These are phyloP conservation scores for Botrytis paeoniae DNA, from an alignment of 2,329 filamentous ascomycete genomes.

Conservation along the genomic window DNA sequence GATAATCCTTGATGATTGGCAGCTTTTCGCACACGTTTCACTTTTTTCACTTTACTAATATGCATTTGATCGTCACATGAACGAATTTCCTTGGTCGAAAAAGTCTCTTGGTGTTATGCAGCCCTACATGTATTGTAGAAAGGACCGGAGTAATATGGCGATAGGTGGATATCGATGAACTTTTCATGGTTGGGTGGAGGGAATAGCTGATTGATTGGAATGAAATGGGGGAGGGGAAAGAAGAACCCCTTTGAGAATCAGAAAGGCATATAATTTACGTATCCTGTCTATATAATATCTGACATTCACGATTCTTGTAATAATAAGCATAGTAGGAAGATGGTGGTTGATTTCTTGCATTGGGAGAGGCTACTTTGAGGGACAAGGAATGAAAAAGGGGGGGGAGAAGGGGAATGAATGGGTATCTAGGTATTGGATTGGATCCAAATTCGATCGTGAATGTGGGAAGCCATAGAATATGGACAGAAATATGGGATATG, in stretches of 20 bases:
- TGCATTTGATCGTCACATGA: slow-evolving; percentile 11
- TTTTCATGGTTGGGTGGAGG: not conserved
- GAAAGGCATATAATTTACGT: slow-evolving; percentile 10
- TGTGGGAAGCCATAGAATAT: not conserved
- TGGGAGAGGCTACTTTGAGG: not conserved
- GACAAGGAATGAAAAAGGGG: not conserved
- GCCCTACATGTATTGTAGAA: slow-evolving; percentile 16
- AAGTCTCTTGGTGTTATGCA: slow-evolving; percentile 19
- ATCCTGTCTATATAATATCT: slow-evolving; percentile 20
- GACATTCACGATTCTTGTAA: slow-evolving; percentile 11
- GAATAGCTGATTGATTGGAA: not conserved
- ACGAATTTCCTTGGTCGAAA: slow-evolving; percentile 23
- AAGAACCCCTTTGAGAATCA: not conserved
- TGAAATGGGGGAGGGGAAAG: not conserved
- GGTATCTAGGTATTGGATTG: not conserved
- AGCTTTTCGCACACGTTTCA: slow-evolving; percentile 4
- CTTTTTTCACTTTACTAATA: slow-evolving; percentile 14
- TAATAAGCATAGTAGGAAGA: not conserved
- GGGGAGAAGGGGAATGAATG: not conserved
- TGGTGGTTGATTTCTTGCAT: not conserved
- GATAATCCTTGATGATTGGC: slow-evolving; percentile 23
- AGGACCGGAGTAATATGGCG: slow-evolving; percentile 20
- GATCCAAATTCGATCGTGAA: not conserved
- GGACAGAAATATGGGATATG: not conserved
- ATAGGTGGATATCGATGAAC: slow-evolving; percentile 2